phyloP scores from a whole-genome alignment of 257 asterid genomes.

The Coffea eugenioides region DNA sequence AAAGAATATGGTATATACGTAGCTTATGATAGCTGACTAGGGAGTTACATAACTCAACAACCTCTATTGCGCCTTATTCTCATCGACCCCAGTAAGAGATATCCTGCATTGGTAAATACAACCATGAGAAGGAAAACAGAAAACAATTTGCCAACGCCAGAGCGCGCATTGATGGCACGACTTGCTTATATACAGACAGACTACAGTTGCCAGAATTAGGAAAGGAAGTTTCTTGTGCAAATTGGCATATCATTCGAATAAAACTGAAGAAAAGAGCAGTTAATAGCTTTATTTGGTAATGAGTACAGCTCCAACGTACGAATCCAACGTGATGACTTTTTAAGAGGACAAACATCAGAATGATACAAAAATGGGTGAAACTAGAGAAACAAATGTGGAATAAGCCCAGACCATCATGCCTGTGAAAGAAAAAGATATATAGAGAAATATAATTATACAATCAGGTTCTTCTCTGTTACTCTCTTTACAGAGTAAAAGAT shows the following conservation, averaged over 20 bases:
- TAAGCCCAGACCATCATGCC: background rate
- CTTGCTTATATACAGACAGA: background rate
- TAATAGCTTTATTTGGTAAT: background rate
- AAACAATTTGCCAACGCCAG: background rate
- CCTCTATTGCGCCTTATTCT: constrained; percentile 8
- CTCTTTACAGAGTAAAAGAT: background rate
- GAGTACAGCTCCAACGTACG: background rate
- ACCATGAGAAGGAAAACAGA: background rate
- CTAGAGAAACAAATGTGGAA: background rate
- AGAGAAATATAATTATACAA: background rate
- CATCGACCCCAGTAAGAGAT: constrained; percentile 38
- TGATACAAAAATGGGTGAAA: background rate
- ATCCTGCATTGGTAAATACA: constrained; percentile 38
- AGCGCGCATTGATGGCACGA: background rate
- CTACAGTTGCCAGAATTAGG: background rate
- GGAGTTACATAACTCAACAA: background rate
- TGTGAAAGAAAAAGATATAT: background rate
- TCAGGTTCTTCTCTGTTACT: background rate
- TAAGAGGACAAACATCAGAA: background rate
- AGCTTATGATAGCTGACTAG: constrained; percentile 8
- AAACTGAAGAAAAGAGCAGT: background rate
- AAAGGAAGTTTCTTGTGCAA: background rate
- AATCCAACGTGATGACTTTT: background rate
- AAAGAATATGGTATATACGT: constrained; percentile 8
- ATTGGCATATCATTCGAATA: background rate